Evolutionary conservation across 2,329 filamentous ascomycete genomes (phyloP), one percentile per base, ranked within the genome.

Genomic region (Hymenoscyphus linearis): DNA sequence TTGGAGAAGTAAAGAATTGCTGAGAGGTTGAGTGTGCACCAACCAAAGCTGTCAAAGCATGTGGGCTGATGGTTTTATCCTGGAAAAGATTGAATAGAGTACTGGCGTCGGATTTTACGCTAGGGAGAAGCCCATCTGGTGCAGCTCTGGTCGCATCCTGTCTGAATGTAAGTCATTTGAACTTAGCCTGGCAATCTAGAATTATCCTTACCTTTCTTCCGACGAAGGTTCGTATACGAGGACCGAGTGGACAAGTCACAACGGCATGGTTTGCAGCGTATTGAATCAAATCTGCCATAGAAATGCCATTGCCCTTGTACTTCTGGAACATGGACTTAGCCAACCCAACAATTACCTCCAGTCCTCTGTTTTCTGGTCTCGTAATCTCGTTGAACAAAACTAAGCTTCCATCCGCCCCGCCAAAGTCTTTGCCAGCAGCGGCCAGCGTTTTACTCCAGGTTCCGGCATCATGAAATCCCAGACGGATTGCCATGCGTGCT

Each of bases 251-350:
- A 57, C 82, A 82, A 25, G 80, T 70, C 40, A 72, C 76, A 22
- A 62, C 62, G 14, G 68, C 64, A 5, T 70, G 69, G 26, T 68
- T 74, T 22, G 73, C 71, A 26, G 74, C 62, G 2, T 83, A 79
- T 68, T 84, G 81, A 37, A 83, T 77, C 7, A 85, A 73, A 66
- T 85, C 83, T 35, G 81, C 82, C 66, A 79, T 79, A 3, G 77
- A 75, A 36, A 85, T 76, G n/a, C 69, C 66, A 25, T 68, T 72
- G 61, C 70, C 71, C 52, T 76, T 74, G 66, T 77, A 80, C 65
- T 79, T 62, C 12, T 62, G 52, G 47, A 55, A 60, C 55, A 55
- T 61, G 9, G 13, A 52, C 18, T 73, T 69, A 37, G 79, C 75
- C 40, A 76, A 68, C 4, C 57, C 62, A 35, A 78, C 76, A 58